A percentile compares a stretch with the other conserved stretches of the same genome.
Evolutionary conservation across 208 protist species (phyloP).

Genomic region (Kentomonas sorsogonicus): DNA sequence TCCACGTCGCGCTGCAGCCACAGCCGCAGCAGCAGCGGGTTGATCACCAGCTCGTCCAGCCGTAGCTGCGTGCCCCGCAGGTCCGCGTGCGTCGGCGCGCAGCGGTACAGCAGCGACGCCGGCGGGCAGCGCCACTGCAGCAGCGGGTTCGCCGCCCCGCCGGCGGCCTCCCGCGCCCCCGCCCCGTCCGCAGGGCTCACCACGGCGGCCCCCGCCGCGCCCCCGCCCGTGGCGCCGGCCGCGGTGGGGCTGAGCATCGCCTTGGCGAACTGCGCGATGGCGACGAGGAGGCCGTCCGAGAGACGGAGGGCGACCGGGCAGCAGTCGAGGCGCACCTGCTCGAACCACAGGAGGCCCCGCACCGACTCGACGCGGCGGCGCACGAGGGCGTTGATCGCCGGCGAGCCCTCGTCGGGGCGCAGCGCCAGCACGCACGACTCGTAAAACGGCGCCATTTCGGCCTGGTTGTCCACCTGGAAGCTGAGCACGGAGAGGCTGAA

Average conservation of each 20-base stretch:
- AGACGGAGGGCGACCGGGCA: conserved; percentile 68
- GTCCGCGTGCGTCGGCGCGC: conserved; percentile 48
- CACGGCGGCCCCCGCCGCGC: conserved; percentile 5
- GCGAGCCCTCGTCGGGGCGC: conserved; percentile 24
- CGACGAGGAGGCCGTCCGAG: conserved; percentile 73
- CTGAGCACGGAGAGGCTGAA: conserved; percentile 65
- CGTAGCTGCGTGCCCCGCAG: conserved; percentile 58
- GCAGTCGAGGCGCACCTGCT: conserved; percentile 76
- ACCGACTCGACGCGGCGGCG: conserved; percentile 50
- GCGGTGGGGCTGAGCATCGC: conserved; percentile 7
- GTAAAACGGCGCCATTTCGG: conserved; percentile 67
- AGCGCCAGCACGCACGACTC: conserved; percentile 67
- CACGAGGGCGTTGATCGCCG: conserved; percentile 48
- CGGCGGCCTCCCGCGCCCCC: conserved; percentile 15
- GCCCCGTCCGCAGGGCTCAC: conserved; percentile 2
- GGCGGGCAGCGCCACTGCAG: conserved; percentile 31
- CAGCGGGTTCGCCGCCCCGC: conserved; percentile 7
- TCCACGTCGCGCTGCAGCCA: conserved; percentile 76
- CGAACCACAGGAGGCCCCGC: conserved; percentile 51
- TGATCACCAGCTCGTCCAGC: conserved; percentile 82
- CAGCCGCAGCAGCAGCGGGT: conserved; percentile 75
- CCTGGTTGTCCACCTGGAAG: conserved; percentile 88
- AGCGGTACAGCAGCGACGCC: conserved; percentile 30
- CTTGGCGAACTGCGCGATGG: conserved; percentile 34
- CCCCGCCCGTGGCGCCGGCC: no score